Conservation (phyloP, 2,329 filamentous ascomycete genomes). For the Aspergillus glaucus region DNA sequence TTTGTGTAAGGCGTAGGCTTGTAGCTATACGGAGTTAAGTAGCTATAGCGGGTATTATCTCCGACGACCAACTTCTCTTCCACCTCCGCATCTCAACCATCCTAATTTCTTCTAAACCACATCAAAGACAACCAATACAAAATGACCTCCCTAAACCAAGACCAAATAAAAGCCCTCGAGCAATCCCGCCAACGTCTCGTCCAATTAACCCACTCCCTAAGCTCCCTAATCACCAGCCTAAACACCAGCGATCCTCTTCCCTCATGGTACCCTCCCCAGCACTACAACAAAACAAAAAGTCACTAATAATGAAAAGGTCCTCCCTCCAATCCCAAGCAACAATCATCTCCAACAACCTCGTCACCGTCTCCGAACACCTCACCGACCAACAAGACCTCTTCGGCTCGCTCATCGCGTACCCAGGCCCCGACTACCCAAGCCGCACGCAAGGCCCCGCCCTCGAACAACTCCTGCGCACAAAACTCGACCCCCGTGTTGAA, state of each 20-base stretch:
- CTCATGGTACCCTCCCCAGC: constrained; percentile 46
- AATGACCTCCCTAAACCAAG: constrained; percentile 34
- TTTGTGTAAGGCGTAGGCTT: too few relatives aligned
- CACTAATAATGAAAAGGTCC: constrained; percentile 42
- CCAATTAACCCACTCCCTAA: constrained; percentile 63
- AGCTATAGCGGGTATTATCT: too few relatives aligned
- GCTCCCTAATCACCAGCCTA: constrained; percentile 57
- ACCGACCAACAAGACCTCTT: constrained; percentile 62
- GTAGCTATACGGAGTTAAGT: too few relatives aligned
- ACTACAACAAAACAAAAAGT: neutral
- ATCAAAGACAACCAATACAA: neutral
- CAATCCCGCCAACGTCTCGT: constrained; percentile 62
- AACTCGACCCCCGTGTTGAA: constrained; percentile 71
- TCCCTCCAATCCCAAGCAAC: constrained; percentile 66
- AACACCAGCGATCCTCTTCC: constrained; percentile 60
- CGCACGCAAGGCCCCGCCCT: constrained; percentile 58
- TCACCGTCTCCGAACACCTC: constrained; percentile 59
- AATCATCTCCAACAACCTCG: constrained; percentile 66
- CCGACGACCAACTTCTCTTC: too few relatives aligned
- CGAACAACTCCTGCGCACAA: constrained; percentile 69
- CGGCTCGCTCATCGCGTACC: constrained; percentile 64
- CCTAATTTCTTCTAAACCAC: neutral
- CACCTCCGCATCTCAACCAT: too few relatives aligned
- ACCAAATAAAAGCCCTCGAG: constrained; percentile 59
- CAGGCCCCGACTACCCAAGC: constrained; percentile 67